A percentile compares a stretch with the other conserved stretches of the same genome.
Evolutionary conservation across 1,284 basidiomycete species (phyloP).

Genomic region (Naganishia sp.): DNA sequence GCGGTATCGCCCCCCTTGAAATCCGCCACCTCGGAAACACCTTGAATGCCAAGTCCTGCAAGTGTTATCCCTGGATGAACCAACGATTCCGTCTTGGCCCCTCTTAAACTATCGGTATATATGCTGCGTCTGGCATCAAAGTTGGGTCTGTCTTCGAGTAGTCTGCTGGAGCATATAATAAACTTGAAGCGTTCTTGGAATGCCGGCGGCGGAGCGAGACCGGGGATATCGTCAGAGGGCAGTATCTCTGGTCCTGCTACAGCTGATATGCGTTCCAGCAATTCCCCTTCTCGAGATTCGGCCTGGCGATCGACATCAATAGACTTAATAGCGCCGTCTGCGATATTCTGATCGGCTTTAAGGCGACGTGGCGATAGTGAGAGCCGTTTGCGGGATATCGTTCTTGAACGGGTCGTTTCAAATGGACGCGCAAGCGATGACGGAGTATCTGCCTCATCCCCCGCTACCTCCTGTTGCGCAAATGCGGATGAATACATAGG

Average conservation of each 20-base stretch:
- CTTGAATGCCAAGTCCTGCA: conserved; percentile 9
- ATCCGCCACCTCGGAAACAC: neutral
- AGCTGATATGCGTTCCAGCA: neutral
- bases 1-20: no score
- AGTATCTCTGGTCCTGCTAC: neutral
- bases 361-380: neutral
- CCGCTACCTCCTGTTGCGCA: no score
- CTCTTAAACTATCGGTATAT: neutral
- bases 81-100: no score
- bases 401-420: neutral
- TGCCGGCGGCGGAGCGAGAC: conserved; percentile 21
- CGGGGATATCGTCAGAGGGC: neutral
- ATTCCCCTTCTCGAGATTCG: neutral
- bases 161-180: conserved; percentile 29
- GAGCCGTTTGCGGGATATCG: neutral
- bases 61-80: neutral
- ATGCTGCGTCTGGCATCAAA: neutral
- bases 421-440: no score
- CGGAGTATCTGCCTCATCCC: no score
- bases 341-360: neutral
- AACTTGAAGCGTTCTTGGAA: conserved; percentile 30
- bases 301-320: neutral
- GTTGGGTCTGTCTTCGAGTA: conserved; percentile 21
- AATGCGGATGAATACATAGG: no score
- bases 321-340: neutral